A percentile compares a stretch with the other conserved stretches of the same genome.
phyloP scores from a whole-genome alignment of 257 asterid species.

The Solanum boliviense region DNA sequence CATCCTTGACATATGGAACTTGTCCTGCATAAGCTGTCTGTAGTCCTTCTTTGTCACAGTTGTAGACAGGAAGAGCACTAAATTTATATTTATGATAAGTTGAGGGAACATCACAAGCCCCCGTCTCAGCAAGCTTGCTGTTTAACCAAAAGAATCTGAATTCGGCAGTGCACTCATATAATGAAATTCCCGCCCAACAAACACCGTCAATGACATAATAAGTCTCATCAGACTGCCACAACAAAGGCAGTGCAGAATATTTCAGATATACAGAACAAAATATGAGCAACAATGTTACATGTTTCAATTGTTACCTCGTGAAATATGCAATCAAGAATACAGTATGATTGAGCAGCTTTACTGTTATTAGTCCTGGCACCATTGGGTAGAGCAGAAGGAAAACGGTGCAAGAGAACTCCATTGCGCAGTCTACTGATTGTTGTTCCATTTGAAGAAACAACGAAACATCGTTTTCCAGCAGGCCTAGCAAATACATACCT shows the following conservation, averaged over 20 bases:
- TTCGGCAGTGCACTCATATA: constrained; percentile 86
- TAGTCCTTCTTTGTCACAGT: constrained; percentile 65
- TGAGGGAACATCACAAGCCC: constrained; percentile 68
- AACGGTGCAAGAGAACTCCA: constrained; percentile 74
- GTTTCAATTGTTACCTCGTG: constrained; percentile 52
- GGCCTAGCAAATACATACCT: constrained; percentile 94
- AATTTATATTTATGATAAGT: constrained; percentile 56
- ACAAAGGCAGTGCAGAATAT: constrained; percentile 1
- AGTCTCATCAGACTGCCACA: constrained; percentile 65
- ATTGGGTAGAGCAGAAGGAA: constrained; percentile 85
- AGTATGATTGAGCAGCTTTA: constrained; percentile 67
- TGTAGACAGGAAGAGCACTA: constrained; percentile 39
- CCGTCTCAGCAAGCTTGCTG: constrained; percentile 73
- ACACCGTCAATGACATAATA: constrained; percentile 83
- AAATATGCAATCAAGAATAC: constrained; percentile 90
- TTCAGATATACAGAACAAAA: background rate
- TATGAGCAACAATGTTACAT: background rate
- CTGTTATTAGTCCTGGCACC: constrained; percentile 54
- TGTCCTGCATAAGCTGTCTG: constrained; percentile 57
- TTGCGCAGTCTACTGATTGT: constrained; percentile 76
- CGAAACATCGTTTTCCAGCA: constrained; percentile 86
- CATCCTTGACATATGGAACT: constrained; percentile 73
- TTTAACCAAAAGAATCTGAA: constrained; percentile 89
- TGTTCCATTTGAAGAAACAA: constrained; percentile 77
- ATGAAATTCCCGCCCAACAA: constrained; percentile 85